Conservation (phyloP, 345 rosid genomes). For the Hibiscus trionum region DNA sequence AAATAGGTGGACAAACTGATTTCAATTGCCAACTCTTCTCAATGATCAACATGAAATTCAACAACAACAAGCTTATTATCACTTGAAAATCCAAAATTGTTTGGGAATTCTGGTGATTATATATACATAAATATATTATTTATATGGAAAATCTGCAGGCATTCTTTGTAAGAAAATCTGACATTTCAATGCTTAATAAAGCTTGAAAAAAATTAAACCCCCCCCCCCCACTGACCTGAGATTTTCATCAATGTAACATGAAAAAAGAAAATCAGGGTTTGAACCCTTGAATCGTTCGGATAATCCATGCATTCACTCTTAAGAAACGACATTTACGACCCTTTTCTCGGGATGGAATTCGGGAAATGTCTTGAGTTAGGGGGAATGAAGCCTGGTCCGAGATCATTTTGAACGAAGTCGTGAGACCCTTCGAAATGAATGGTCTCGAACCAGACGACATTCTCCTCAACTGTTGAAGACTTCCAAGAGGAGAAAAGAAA, state of each 20-base stretch:
- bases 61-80: neutral
- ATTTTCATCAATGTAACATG: no score
- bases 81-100: neutral
- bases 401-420: conserved; percentile 21
- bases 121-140: no score
- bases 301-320: no score
- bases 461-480: conserved; percentile 36
- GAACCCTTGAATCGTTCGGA: no score
- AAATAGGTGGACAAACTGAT: neutral
- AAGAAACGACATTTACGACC: no score
- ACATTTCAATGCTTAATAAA: no score
- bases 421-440: conserved; percentile 3
- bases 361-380: conserved; percentile 19
- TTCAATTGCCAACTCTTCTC: neutral
- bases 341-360: neutral
- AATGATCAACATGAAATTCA: neutral
- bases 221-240: no score
- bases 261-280: no score
- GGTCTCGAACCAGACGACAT: conserved; percentile 66
- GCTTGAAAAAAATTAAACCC: no score
- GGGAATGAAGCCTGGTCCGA: conserved; percentile 99
- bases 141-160: no score
- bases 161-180: no score
- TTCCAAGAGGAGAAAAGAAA: neutral
- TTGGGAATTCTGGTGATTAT: neutral